Percentiles rank a stretch among this genome's conserved stretches.
phyloP scores from a whole-genome alignment of 2,329 filamentous ascomycete genomes.

The Colletotrichum cuscutae region DNA sequence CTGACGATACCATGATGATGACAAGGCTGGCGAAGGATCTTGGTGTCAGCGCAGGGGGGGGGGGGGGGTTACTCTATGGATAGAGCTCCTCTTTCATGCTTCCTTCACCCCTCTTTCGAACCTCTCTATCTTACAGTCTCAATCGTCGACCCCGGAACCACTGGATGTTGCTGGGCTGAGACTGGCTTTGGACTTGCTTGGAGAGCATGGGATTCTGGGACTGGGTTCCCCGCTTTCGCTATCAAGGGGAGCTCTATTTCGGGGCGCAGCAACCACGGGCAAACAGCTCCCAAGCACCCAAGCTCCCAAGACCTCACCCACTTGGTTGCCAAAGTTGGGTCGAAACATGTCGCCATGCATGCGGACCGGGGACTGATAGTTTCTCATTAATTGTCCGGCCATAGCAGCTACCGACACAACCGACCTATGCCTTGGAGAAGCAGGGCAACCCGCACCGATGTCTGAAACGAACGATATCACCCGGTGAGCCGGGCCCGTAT shows the following conservation, averaged over 20 bases:
- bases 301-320: neutral
- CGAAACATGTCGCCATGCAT: conserved; percentile 7
- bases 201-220: neutral
- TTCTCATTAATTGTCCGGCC: conserved; percentile 1
- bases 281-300: neutral
- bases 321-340: neutral
- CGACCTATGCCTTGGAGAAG: neutral
- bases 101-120: neutral
- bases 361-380: neutral
- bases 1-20: conserved; percentile 22
- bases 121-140: neutral
- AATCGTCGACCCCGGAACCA: conserved; percentile 3
- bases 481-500: conserved; percentile 18
- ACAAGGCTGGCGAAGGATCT: conserved; percentile 25
- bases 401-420: neutral
- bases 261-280: neutral
- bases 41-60: neutral
- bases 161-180: conserved; percentile 25
- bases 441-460: conserved; percentile 15
- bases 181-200: neutral
- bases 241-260: conserved; percentile 1
- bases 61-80: neutral
- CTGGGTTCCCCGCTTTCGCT: conserved; percentile 30
- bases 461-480: conserved; percentile 35
- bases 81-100: neutral